Conservation (phyloP, 2,329 filamentous ascomycete genomes). For the Calonectria pauciramosa region DNA sequence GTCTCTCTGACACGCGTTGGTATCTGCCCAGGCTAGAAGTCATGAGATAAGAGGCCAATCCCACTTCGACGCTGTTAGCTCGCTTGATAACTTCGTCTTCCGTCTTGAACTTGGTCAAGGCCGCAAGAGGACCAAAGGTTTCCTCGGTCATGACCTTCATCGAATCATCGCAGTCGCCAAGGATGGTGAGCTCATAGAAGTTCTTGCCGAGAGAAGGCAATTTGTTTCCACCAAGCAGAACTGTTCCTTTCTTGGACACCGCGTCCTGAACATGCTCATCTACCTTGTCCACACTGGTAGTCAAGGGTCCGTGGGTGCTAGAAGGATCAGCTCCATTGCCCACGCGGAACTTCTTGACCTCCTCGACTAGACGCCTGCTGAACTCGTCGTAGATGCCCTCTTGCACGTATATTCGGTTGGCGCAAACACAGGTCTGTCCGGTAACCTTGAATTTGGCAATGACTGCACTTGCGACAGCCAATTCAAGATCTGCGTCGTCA, state of each 20-base stretch:
- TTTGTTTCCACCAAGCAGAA: background rate
- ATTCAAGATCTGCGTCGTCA: slow-evolving; percentile 77
- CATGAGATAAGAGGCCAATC: background rate
- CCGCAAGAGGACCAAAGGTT: background rate
- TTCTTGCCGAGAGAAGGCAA: background rate
- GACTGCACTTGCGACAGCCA: slow-evolving; percentile 74
- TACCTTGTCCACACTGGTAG: slow-evolving; percentile 1
- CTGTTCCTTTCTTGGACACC: background rate
- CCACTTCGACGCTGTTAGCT: background rate
- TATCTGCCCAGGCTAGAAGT: slow-evolving; percentile 67
- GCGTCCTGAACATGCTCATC: background rate
- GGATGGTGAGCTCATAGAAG: slow-evolving; percentile 1
- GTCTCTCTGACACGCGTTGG: slow-evolving; percentile 75
- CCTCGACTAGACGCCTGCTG: background rate
- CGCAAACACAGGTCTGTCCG: slow-evolving; percentile 89
- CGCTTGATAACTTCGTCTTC: slow-evolving; percentile 5
- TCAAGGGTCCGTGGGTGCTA: background rate
- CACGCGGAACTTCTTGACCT: slow-evolving; percentile 1
- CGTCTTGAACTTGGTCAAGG: slow-evolving; percentile 1
- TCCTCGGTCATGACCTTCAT: slow-evolving; percentile 1
- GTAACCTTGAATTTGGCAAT: slow-evolving; percentile 88
- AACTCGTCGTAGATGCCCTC: background rate
- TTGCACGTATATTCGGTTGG: slow-evolving; percentile 1
- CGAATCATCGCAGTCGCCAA: background rate
- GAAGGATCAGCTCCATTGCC: background rate